Evolutionary conservation across 805 yeast genomes (phyloP), one percentile per base, ranked within the genome.

Genomic region (Metschnikowia anglica): DNA sequence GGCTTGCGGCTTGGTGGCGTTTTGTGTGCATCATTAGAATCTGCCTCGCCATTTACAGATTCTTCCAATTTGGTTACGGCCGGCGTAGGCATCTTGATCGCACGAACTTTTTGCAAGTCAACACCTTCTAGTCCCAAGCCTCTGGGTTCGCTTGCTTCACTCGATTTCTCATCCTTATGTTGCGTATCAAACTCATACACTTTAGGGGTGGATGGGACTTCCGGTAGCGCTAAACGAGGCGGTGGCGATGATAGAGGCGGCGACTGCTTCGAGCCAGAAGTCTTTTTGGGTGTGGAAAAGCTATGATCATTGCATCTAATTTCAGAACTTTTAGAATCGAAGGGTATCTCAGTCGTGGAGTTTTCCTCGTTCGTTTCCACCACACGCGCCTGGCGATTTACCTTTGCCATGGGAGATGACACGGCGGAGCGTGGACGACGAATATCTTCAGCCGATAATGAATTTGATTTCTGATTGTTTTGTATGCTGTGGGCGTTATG

Each of bases 341-440:
- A 23, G 5, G 34, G 21, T 23, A 38, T 16, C 24, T 43, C 51
- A 5, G 37, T 16, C 21, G 48, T 24, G 5, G 47, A 19, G 29
- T 34, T 38, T 15, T 50, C 59, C 24, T 64, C 67, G 38, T 56
- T 60, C 2, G 70, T 62, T 46, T 70, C 76, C 3, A 70, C 66
- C 7, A 70, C 73, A 21, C 74, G 59, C 2, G 76, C 76, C 48
- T 70, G 76, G 39, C 76, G 58, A 42, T 70, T 70, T 5, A 60
- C 70, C 47, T 56, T 65, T 1, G 74, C 76, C 56, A 66, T 56
- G 5, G 76, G 76, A 21, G 73, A 66, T 6, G 70, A 55, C 19
- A 65, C 59, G 10, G 54, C 56, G 1, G 68, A 58, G 34, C 72
- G 55, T 5, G 54, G 48, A 25, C 53, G 47, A 18, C 45, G 41